Evolutionary conservation across 2,329 filamentous ascomycete genomes (phyloP), one percentile per base, ranked within the genome.

Genomic region (Pezicula carpinea): DNA sequence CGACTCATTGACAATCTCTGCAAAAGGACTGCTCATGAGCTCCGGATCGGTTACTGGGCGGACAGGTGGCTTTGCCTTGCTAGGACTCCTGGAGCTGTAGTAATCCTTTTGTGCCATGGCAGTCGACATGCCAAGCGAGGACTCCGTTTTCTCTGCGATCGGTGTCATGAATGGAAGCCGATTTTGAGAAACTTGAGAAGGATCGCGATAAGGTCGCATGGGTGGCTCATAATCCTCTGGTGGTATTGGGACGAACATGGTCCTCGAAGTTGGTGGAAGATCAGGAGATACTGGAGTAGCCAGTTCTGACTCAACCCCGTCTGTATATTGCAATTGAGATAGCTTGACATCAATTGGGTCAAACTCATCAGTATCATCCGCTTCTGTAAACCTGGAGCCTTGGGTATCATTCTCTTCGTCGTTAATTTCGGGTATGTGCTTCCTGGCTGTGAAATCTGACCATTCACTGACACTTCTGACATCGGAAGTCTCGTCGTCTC

Each of bases 141-240:
- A 87, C 67, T 99, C 93, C 0, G 93, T 99, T 59, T 89, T 84
- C 66, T 99, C 93, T 1, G 93, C 92, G 55, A 99, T 99, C 1
- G 93, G 93, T 0, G 93, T 99, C 93, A 99, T 97, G 65, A 97
- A 99, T 3, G 92, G 93, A 8, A 97, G 74, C 46, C 91, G 85
- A 67, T 91, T 96, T 61, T 96, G 95, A 50, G 90, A 89, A 66
- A 85, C 76, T 64, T 90, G 79, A 31, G 72, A 78, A 61, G 89
- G 81, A 66, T 96, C 87, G 62, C 90, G 83, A 74, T 86, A 96
- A 49, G 88, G 87, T 40, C 84, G 79, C 47, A 79, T 85, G 15
- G 89, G 85, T 38, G 88, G 81, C 56, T 91, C 82, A 64, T 90
- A 95, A 65, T 95, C 89, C 62, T 95, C 89, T 0, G 90, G 90